Evolutionary conservation across 495 filamentous ascomycete species (phyloP).

Genomic region (Aspergillus funiculosus): DNA sequence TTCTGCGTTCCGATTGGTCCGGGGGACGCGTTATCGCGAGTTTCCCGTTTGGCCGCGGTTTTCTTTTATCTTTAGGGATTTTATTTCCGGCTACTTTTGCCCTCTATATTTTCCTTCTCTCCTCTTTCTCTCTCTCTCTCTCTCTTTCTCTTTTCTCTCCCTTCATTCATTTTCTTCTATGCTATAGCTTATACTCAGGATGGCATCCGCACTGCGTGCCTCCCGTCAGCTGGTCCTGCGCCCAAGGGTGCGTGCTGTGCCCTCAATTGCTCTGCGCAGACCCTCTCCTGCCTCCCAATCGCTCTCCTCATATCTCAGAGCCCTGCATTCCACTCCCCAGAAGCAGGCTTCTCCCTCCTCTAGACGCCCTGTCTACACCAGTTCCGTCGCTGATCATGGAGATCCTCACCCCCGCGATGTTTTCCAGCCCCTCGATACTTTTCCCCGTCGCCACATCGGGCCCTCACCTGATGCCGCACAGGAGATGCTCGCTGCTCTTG

Average conservation of each 20-base stretch:
- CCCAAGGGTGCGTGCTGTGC: slow-evolving; percentile 27
- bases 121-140: slow-evolving; percentile 28
- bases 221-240: slow-evolving; percentile 40
- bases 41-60: slow-evolving; percentile 22
- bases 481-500: slow-evolving; percentile 76
- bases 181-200: slow-evolving; percentile 14
- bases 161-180: slow-evolving; percentile 1
- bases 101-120: slow-evolving; percentile 4
- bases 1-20: slow-evolving; percentile 9
- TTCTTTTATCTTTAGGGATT: slow-evolving; percentile 5
- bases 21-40: slow-evolving; percentile 14
- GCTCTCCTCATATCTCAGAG: slow-evolving; percentile 24
- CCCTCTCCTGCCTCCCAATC: slow-evolving; percentile 27
- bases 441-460: slow-evolving; percentile 87
- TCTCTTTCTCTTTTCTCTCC: slow-evolving; percentile 11
- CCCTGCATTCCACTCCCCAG: slow-evolving; percentile 26
- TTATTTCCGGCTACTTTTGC: neutral
- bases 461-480: slow-evolving; percentile 66
- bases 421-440: slow-evolving; percentile 56
- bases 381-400: slow-evolving; percentile 37
- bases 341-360: slow-evolving; percentile 21
- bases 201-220: slow-evolving; percentile 41
- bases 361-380: slow-evolving; percentile 38
- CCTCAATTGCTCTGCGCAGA: slow-evolving; percentile 27
- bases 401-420: slow-evolving; percentile 40